Base-by-base conservation (phyloP, 1,139 yeast species). In the Eremothecium cymbalariae region DNA sequence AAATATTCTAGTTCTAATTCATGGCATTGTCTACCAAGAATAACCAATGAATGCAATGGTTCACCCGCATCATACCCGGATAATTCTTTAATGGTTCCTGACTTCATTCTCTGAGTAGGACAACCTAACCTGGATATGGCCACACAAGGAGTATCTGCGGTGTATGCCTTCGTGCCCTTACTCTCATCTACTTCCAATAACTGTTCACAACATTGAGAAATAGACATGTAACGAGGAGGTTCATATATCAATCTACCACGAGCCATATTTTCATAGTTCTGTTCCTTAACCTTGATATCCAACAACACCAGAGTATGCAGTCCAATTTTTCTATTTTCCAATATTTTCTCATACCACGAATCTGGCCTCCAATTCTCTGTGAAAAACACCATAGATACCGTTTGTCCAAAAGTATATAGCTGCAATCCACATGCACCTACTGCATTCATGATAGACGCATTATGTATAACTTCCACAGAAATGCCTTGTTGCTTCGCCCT, bases 351-450 rank as follows among this genome's bases (percentile, higher is more conserved):
- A 58, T 90, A 90, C 65, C 93, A 90, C 19, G 94, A 81, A 57
- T 88, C 97, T 1, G 98, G 98, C 56, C 84, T 80, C 98, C 98
- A 90, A 40, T 68, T 65, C 25, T 88, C 97, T 18, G 95, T 88
- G 69, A 90, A 90, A 58, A 90, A 90, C 3, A 90, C 98, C 56
- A 90, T 69, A 1, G 96, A 85, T 11, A 90, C 93, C 9, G 97
- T 86, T 63, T 90, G 98, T 6, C 98, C 98, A 62, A 88, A 90
- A 50, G 82, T 88, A 62, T 90, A 90, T 41, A 90, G 69, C 59
- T 90, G 98, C 45, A 90, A 69, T 16, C 98, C 98, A 64, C 96
- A 86, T 1, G 96, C 94, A 9, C 98, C 98, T 16, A 90, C 94
- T 0, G 98, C 98, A 57, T 90, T 90, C 96, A 90, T 86, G 15